A percentile compares a stretch with the other conserved stretches of the same genome.
Conservation (phyloP, 179 eudicot species). For the Silene noctiflora region DNA sequence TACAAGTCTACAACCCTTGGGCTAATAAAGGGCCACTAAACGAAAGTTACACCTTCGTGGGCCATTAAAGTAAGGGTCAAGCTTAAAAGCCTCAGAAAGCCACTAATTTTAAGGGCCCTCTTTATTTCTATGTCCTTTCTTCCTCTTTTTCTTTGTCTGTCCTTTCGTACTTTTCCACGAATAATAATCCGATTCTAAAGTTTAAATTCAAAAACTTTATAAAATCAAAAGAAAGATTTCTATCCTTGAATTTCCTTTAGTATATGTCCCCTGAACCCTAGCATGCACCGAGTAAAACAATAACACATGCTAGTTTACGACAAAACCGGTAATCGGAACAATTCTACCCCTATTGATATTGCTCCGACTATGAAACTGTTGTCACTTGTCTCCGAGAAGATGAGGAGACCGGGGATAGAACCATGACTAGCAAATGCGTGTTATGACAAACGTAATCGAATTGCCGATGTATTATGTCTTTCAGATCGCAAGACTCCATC, state of each 20-base stretch:
- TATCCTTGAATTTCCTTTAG: neutral
- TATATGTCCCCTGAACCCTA: too few relatives aligned
- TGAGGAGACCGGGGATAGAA: too few relatives aligned
- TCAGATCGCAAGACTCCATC: too few relatives aligned
- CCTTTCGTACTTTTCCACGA: neutral
- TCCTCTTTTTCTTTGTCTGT: neutral
- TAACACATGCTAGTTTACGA: too few relatives aligned
- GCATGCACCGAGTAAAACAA: too few relatives aligned
- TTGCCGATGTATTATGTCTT: too few relatives aligned
- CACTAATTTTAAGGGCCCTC: constrained; percentile 1
- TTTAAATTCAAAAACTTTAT: neutral
- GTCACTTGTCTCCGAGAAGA: too few relatives aligned
- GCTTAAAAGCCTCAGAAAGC: neutral
- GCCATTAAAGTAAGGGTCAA: constrained; percentile 2
- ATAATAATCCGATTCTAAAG: neutral
- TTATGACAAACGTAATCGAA: too few relatives aligned
- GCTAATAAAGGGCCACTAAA: neutral
- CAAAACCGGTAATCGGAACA: too few relatives aligned
- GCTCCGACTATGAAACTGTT: too few relatives aligned
- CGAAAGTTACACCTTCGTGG: neutral
- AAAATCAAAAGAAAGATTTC: neutral
- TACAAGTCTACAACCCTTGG: neutral
- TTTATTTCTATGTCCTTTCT: neutral
- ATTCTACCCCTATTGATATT: too few relatives aligned
- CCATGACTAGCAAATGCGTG: neutral